Conservation (phyloP, 441 rosid genomes). For the Rhodomyrtus psidioides region DNA sequence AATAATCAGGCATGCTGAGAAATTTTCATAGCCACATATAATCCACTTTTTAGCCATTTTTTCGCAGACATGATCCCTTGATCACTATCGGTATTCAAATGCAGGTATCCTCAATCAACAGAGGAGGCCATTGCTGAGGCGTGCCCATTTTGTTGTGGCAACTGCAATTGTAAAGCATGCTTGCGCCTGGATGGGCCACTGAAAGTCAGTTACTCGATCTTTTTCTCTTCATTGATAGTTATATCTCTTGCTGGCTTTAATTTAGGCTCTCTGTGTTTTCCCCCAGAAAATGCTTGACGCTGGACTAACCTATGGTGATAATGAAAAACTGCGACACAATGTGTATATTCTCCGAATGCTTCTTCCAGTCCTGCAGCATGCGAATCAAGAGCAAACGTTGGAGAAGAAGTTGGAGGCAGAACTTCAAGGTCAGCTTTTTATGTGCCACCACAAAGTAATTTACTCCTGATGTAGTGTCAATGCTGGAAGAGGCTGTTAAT, state of each 20-base stretch:
- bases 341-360: conserved; percentile 2
- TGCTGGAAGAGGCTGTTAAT: not conserved
- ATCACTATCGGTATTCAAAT: not conserved
- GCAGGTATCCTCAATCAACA: conserved; percentile 33
- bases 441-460: not conserved
- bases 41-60: not conserved
- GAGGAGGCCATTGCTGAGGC: conserved; percentile 18
- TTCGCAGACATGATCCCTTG: not conserved
- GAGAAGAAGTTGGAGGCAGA: conserved; percentile 14
- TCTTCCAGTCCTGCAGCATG: conserved; percentile 9
- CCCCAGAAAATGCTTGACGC: not conserved
- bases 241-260: not conserved
- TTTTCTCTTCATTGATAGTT: not conserved
- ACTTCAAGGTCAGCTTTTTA: conserved; percentile 5
- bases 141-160: conserved; percentile 35
- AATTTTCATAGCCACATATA: not conserved
- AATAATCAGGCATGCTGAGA: not conserved
- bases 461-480: not conserved
- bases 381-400: conserved; percentile 4
- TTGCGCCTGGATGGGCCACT: conserved; percentile 25
- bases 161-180: conserved; percentile 40
- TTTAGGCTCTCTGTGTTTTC: not conserved
- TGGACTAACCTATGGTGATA: not conserved
- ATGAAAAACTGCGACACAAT: not conserved
- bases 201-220: conserved; percentile 8